Percentiles rank a stretch among this genome's conserved stretches.
Evolutionary conservation across 768 basidiomycete genomes (phyloP).

Genomic region (Albatrellus ellisii): DNA sequence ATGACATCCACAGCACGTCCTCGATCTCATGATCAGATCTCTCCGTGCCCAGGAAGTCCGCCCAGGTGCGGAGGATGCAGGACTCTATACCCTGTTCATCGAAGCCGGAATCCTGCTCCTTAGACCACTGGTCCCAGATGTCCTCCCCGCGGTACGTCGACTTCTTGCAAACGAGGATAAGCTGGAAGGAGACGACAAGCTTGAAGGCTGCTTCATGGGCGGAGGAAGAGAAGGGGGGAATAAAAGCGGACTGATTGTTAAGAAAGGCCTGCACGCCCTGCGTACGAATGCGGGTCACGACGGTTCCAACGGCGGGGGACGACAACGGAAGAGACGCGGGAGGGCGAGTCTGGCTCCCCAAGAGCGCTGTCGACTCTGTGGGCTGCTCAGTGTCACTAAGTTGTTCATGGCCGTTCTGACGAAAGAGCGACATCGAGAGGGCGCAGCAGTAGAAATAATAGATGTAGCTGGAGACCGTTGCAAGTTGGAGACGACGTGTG

Average conservation of each 20-base stretch:
- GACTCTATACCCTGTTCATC: slow-evolving; percentile 23
- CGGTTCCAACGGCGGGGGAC: slow-evolving; percentile 3
- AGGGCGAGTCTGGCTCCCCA: background rate
- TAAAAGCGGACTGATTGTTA: slow-evolving; percentile 2
- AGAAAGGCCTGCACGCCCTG: slow-evolving; percentile 7
- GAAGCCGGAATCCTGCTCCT: slow-evolving; percentile 15
- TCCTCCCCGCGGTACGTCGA: slow-evolving; percentile 14
- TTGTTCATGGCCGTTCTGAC: background rate
- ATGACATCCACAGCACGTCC: slow-evolving; percentile 34
- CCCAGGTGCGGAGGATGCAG: slow-evolving; percentile 26
- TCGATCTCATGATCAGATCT: slow-evolving; percentile 30
- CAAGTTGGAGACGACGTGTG: background rate
- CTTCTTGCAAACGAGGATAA: slow-evolving; percentile 7
- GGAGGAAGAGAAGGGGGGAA: background rate
- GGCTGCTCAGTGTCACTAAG: slow-evolving; percentile 4
- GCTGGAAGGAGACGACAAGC: slow-evolving; percentile 16
- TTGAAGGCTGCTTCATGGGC: slow-evolving; percentile 7
- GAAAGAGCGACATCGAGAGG: background rate
- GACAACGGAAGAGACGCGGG: background rate
- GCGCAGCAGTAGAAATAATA: too few species aligned
- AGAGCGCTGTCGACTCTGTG: slow-evolving; percentile 11
- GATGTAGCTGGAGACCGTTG: too few species aligned
- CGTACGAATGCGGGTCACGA: slow-evolving; percentile 14
- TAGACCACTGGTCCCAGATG: slow-evolving; percentile 31
- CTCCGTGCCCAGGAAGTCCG: slow-evolving; percentile 27